phyloP scores from a whole-genome alignment of 805 yeast species.

The Candida khao-thaluensis region DNA sequence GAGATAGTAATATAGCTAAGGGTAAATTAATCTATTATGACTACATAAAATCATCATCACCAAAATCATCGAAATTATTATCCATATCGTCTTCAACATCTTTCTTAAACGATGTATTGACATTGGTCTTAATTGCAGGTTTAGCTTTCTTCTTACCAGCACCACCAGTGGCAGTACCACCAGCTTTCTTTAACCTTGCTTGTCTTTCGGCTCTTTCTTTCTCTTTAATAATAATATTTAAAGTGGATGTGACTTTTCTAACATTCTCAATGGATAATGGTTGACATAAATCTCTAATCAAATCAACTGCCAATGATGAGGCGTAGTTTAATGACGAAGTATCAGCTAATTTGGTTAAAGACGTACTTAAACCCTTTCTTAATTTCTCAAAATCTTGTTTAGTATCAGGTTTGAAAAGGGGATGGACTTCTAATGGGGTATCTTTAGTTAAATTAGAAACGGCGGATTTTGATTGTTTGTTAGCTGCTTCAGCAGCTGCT shows the following conservation, averaged over 20 bases:
- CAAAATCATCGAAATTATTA: slow-evolving; percentile 56
- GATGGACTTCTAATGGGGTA: slow-evolving; percentile 69
- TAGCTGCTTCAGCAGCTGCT: slow-evolving; percentile 41
- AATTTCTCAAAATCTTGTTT: slow-evolving; percentile 69
- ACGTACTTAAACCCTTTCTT: slow-evolving; percentile 26
- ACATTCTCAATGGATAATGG: slow-evolving; percentile 82
- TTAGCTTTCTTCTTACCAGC: slow-evolving; percentile 95
- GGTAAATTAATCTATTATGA: too few relatives aligned
- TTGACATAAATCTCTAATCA: slow-evolving; percentile 77
- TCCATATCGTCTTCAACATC: slow-evolving; percentile 59
- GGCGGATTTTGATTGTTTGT: slow-evolving; percentile 29
- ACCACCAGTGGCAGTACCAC: slow-evolving; percentile 88
- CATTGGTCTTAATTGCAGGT: slow-evolving; percentile 64
- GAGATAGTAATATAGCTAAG: too few relatives aligned
- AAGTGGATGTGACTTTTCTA: slow-evolving; percentile 81
- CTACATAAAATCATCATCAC: slow-evolving; percentile 83
- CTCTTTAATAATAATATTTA: slow-evolving; percentile 76
- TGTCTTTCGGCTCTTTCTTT: slow-evolving; percentile 89
- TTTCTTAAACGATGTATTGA: slow-evolving; percentile 55
- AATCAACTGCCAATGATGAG: slow-evolving; percentile 75
- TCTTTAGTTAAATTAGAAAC: slow-evolving; percentile 44
- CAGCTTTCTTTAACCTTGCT: slow-evolving; percentile 75
- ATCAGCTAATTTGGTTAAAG: slow-evolving; percentile 41
- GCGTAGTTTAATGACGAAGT: slow-evolving; percentile 67
- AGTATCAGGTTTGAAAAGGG: slow-evolving; percentile 79